These are phyloP conservation scores for Juncus inflexus DNA, from an alignment of 176 grass and related monocot genomes.

Conservation along the genomic window DNA sequence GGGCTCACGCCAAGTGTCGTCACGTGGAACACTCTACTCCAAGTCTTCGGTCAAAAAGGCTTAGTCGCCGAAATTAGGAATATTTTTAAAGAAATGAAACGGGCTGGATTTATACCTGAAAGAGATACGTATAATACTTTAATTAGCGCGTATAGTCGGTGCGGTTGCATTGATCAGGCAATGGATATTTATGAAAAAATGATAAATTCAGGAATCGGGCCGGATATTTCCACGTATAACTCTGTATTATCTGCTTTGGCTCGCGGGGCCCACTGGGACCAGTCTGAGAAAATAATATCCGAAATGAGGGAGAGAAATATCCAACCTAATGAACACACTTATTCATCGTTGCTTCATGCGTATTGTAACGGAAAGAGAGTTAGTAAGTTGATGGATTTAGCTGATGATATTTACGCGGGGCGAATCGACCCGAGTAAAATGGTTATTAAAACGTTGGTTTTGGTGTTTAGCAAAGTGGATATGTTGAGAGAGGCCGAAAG, in stretches of 20 bases:
- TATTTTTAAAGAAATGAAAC: conserved; percentile 96
- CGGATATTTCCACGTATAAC: conserved; percentile 78
- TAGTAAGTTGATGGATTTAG: conserved; percentile 52
- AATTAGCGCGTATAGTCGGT: conserved; percentile 89
- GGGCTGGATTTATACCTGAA: conserved; percentile 78
- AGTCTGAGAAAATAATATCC: conserved; percentile 62
- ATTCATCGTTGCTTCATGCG: conserved; percentile 87
- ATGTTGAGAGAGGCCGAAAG: conserved; percentile 55
- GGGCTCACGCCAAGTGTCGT: conserved; percentile 60
- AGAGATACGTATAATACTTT: conserved; percentile 85
- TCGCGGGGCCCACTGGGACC: conserved; percentile 59
- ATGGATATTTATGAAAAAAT: conserved; percentile 94
- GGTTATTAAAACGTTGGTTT: conserved; percentile 67
- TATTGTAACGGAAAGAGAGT: conserved; percentile 73
- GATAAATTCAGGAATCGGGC: conserved; percentile 65
- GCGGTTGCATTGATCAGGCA: conserved; percentile 74
- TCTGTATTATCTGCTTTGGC: conserved; percentile 75
- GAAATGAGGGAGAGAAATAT: conserved; percentile 76
- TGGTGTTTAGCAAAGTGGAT: conserved; percentile 84
- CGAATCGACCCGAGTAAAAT: conserved; percentile 54
- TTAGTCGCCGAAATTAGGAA: conserved; percentile 65
- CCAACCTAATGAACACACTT: conserved; percentile 74
- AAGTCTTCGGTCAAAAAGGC: conserved; percentile 88
- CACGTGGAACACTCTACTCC: conserved; percentile 81
- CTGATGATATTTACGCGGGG: conserved; percentile 70